Percentiles rank a stretch among this genome's conserved stretches.
These are phyloP conservation scores for Pyropia yezoensis DNA, from an alignment of 23 red algal species.

Conservation along the genomic window DNA sequence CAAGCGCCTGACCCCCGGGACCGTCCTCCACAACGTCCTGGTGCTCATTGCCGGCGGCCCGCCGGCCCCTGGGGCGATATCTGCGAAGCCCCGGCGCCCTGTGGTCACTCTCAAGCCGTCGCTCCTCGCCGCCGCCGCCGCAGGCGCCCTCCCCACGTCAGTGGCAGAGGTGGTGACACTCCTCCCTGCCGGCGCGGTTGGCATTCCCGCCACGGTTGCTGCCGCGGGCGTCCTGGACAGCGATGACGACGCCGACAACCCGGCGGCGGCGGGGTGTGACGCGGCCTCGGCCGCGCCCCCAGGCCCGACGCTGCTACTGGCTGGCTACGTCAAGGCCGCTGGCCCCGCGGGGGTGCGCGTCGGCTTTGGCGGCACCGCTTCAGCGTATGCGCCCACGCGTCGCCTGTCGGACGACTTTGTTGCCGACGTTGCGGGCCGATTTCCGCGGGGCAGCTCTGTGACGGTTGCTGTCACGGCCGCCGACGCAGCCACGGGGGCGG, in stretches of 20 bases:
- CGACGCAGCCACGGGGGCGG: too few relatives aligned
- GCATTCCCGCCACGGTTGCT: neutral
- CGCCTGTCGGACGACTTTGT: slow-evolving; percentile 43
- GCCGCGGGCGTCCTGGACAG: neutral
- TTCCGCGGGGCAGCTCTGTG: too few relatives aligned
- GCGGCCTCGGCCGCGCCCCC: neutral
- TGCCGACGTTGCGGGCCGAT: slow-evolving; percentile 8
- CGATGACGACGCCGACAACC: neutral
- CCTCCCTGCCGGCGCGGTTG: neutral
- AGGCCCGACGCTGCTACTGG: neutral
- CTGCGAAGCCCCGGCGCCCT: neutral
- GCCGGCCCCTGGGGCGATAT: too few relatives aligned
- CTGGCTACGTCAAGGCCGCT: slow-evolving; percentile 47
- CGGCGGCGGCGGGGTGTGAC: neutral
- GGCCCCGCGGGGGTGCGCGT: slow-evolving; percentile 33
- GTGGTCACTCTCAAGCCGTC: neutral
- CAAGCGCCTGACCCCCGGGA: too few relatives aligned
- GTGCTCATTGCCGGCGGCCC: too few relatives aligned
- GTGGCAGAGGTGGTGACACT: neutral
- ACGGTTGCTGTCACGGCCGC: too few relatives aligned
- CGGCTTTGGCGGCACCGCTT: slow-evolving; percentile 44
- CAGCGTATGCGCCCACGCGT: slow-evolving; percentile 23
- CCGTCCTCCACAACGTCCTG: too few relatives aligned
- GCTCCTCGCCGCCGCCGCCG: neutral
- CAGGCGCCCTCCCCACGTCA: slow-evolving; percentile 2